Conservation (phyloP, 805 yeast species). For the Ogataea angusta region DNA sequence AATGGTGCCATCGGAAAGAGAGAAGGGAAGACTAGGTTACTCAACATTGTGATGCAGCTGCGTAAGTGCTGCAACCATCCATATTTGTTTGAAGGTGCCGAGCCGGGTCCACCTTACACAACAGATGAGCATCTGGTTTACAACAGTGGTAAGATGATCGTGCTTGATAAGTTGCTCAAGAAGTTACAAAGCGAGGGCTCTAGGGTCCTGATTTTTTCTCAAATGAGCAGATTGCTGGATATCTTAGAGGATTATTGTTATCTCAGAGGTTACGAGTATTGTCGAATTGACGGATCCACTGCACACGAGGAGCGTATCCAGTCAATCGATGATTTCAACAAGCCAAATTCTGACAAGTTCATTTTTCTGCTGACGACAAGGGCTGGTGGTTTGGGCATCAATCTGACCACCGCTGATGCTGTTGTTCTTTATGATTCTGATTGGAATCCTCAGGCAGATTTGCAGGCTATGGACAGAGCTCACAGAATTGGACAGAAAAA, state of each 20-base stretch:
- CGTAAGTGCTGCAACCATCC: slow-evolving; percentile 98
- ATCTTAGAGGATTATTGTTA: slow-evolving; percentile 90
- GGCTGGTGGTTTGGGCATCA: slow-evolving; percentile 96
- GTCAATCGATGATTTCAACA: slow-evolving; percentile 90
- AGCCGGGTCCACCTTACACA: slow-evolving; percentile 96
- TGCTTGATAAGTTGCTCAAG: slow-evolving; percentile 76
- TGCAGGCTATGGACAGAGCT: slow-evolving; percentile 98
- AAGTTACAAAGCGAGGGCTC: slow-evolving; percentile 76
- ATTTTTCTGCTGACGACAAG: slow-evolving; percentile 85
- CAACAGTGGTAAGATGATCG: slow-evolving; percentile 88
- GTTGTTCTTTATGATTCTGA: slow-evolving; percentile 89
- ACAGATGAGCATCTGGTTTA: slow-evolving; percentile 91
- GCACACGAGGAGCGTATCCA: slow-evolving; percentile 88
- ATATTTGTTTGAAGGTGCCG: slow-evolving; percentile 97
- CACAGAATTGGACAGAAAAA: slow-evolving; percentile 97
- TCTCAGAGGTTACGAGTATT: slow-evolving; percentile 78
- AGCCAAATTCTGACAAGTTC: slow-evolving; percentile 77
- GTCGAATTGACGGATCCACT: slow-evolving; percentile 92
- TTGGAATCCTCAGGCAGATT: slow-evolving; percentile 98
- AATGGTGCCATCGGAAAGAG: slow-evolving; percentile 94
- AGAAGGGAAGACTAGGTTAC: slow-evolving; percentile 85
- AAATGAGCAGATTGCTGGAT: slow-evolving; percentile 87
- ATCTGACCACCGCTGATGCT: slow-evolving; percentile 86
- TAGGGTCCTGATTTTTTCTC: slow-evolving; percentile 86
- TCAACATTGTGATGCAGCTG: slow-evolving; percentile 94